Base-by-base conservation (phyloP, 352 stramenopile genomes). In the Elongisporangium undulatum region DNA sequence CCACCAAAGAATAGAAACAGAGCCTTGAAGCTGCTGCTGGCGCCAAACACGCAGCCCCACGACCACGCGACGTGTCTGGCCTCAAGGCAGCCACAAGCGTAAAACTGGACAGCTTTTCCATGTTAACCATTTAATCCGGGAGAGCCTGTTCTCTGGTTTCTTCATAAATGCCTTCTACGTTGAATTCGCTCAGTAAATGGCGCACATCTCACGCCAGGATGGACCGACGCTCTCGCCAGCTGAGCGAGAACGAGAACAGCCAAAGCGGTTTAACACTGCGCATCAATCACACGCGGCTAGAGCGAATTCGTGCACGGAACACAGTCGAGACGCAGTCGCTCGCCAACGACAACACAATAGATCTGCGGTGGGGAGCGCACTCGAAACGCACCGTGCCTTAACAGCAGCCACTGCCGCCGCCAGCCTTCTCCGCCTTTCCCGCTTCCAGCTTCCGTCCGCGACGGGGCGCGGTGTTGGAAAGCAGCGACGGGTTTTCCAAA, bases 401-500 rank as follows among this genome's bases (percentile, higher is more conserved):
- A 66, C 81, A 85, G 62, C 77, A 87, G 59, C 75, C 79, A 39
- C 77, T 68, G 55, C 66, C 59, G 17, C 65, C 74, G 53, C 68
- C 61, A 24, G 67, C 75, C 69, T 89, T 86, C 56, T 90, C 83
- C 29, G 61, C 53, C 24, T 86, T 87, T 22, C 34, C 34, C 17
- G 69, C 64, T 39, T 89, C 82, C 20, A 90, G 61, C 67, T 79
- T 86, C 51, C 70, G 73, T 29, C 77, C 79, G 58, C 77, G 81
- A 63, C 80, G 80, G 45, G 88, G 88, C 15, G 83, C 79, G 56
- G 89, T 96, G 72, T 96, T 97, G 48, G 84, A 88, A 34, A 97
- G 61, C 23, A 97, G 79, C 60, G 79, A 73, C 19, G 90, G 90
- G 66, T 96, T 97, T 57, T 97, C 90, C 65, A 97, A 55, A 38